phyloP scores from a whole-genome alignment of 2,329 filamentous ascomycete species.

The Chalaropsis thielavioides region DNA sequence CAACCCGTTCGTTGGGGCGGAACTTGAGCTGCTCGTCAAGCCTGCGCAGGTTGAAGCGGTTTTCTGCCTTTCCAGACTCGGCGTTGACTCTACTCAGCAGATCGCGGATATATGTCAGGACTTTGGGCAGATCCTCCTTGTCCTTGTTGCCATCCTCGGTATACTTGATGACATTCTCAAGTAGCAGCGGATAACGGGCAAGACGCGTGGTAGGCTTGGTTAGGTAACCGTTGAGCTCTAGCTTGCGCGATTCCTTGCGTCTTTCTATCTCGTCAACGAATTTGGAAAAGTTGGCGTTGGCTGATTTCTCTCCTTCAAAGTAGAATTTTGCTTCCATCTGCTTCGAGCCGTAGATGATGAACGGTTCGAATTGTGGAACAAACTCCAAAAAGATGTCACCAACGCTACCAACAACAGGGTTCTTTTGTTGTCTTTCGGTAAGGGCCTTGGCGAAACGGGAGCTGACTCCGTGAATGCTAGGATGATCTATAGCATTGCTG shows the following conservation, averaged over 20 bases:
- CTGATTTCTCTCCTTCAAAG: slow-evolving; percentile 87
- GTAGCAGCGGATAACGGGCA: slow-evolving; percentile 78
- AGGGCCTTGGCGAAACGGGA: slow-evolving; percentile 75
- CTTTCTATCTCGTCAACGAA: slow-evolving; percentile 96
- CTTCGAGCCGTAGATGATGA: slow-evolving; percentile 90
- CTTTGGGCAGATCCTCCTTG: slow-evolving; percentile 81
- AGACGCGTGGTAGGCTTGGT: slow-evolving; percentile 94
- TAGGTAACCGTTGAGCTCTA: slow-evolving; percentile 92
- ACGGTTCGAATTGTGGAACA: slow-evolving; percentile 84
- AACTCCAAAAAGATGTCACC: slow-evolving; percentile 91
- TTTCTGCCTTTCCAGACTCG: slow-evolving; percentile 93
- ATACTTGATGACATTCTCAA: slow-evolving; percentile 85
- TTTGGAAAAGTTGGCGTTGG: slow-evolving; percentile 69
- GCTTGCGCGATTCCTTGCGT: slow-evolving; percentile 87
- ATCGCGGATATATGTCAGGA: slow-evolving; percentile 72
- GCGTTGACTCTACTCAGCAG: slow-evolving; percentile 79
- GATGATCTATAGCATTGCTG: slow-evolving; percentile 77
- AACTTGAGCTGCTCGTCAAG: slow-evolving; percentile 88
- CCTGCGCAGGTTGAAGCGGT: slow-evolving; percentile 87
- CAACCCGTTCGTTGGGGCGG: slow-evolving; percentile 75
- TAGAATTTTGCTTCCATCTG: slow-evolving; percentile 96
- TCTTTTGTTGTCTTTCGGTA: slow-evolving; percentile 79
- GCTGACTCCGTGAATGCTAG: slow-evolving; percentile 76
- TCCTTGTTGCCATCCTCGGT: slow-evolving; percentile 72
- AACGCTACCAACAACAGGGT: slow-evolving; percentile 73